These are phyloP conservation scores for Phoma sp. DNA, from an alignment of 2,329 filamentous ascomycete species.

Conservation along the genomic window DNA sequence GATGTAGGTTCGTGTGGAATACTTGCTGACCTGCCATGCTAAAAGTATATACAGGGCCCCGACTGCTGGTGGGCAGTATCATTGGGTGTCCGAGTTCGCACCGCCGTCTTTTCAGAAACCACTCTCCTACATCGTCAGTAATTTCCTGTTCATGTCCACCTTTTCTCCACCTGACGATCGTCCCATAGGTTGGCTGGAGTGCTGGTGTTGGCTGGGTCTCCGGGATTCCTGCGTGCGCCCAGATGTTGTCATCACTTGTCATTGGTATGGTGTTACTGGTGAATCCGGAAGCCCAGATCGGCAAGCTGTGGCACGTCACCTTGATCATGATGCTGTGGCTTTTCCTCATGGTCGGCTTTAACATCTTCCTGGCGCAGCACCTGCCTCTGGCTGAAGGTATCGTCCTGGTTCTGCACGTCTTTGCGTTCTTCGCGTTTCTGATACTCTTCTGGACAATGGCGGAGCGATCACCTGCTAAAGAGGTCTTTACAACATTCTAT, in stretches of 20 bases:
- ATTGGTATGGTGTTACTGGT: conserved; percentile 46
- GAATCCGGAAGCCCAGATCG: conserved; percentile 51
- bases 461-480: conserved; percentile 43
- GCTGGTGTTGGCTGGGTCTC: conserved; percentile 23
- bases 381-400: conserved; percentile 55
- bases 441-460: conserved; percentile 40
- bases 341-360: conserved; percentile 45
- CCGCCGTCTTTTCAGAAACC: conserved; percentile 30
- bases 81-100: conserved; percentile 40
- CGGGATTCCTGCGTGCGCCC: conserved; percentile 42
- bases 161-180: too few relatives aligned
- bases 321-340: conserved; percentile 50
- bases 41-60: conserved; percentile 17
- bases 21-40: background rate
- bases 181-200: conserved; percentile 26
- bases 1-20: conserved; percentile 23
- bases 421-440: conserved; percentile 58
- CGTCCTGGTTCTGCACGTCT: conserved; percentile 55
- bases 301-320: conserved; percentile 31
- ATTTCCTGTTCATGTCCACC: too few relatives aligned
- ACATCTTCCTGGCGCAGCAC: conserved; percentile 51
- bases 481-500: conserved; percentile 54
- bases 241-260: conserved; percentile 24
- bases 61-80: conserved; percentile 28
- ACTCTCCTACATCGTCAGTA: conserved; percentile 26